Percentiles rank a stretch among this genome's conserved stretches.
These are phyloP conservation scores for Thelonectria blattea DNA, from an alignment of 2,329 filamentous ascomycete species.

Conservation along the genomic window DNA sequence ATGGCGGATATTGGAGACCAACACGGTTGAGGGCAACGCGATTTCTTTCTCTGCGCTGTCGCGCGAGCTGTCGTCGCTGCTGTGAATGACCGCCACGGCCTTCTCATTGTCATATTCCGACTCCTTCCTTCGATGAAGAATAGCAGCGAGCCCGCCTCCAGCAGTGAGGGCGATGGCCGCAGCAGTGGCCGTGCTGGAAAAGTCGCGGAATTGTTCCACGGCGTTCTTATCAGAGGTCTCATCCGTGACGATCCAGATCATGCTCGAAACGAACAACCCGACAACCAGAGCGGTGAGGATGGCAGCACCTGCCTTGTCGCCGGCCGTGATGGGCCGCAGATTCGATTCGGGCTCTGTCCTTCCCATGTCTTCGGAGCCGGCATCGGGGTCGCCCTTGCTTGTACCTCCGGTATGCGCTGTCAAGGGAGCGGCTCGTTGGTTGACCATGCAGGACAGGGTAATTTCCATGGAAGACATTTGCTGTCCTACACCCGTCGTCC, in stretches of 20 bases:
- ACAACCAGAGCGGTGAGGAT: constrained; percentile 67
- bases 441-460: constrained; percentile 65
- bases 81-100: constrained; percentile 10
- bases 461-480: constrained; percentile 74
- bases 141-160: constrained; percentile 31
- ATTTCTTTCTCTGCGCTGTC: constrained; percentile 29
- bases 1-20: constrained; percentile 30
- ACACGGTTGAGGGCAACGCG: constrained; percentile 20
- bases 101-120: constrained; percentile 34
- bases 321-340: constrained; percentile 51
- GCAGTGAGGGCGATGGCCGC: constrained; percentile 31
- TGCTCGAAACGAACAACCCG: constrained; percentile 58
- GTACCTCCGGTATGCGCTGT: constrained; percentile 64
- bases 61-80: constrained; percentile 31
- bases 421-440: constrained; percentile 49
- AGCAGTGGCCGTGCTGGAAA: constrained; percentile 27
- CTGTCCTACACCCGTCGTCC: constrained; percentile 68
- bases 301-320: constrained; percentile 72
- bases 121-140: constrained; percentile 28
- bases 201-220: constrained; percentile 41
- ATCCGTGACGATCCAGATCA: constrained; percentile 56
- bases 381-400: constrained; percentile 53
- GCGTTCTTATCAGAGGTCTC: constrained; percentile 48
- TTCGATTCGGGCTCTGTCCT: constrained; percentile 40
- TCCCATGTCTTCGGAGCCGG: constrained; percentile 54